Conservation (phyloP, 1,139 yeast species). For the Hemisphaericaspora xylofermentans region DNA sequence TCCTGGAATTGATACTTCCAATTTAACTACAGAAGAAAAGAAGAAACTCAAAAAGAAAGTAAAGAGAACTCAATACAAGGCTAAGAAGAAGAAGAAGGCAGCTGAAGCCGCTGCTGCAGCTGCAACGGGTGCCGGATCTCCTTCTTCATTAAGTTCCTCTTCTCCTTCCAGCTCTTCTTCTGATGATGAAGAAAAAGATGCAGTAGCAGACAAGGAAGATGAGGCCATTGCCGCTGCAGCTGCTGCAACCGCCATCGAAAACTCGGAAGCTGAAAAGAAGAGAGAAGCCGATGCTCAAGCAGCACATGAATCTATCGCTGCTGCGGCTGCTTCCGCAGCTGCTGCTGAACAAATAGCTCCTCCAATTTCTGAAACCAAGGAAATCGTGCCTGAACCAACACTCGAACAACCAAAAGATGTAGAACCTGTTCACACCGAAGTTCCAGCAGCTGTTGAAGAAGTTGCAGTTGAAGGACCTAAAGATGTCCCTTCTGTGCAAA, state of each 20-base stretch:
- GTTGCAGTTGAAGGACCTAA: slow-evolving; percentile 5
- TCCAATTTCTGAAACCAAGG: slow-evolving; percentile 7
- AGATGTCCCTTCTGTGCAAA: too few species aligned
- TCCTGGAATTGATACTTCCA: slow-evolving; percentile 13
- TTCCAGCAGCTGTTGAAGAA: slow-evolving; percentile 2
- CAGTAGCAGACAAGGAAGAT: slow-evolving; percentile 23
- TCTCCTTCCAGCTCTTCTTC: slow-evolving; percentile 3
- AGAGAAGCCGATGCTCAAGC: slow-evolving; percentile 6
- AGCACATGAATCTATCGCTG: slow-evolving; percentile 6
- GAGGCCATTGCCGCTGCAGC: slow-evolving; percentile 12
- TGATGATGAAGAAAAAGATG: slow-evolving; percentile 18
- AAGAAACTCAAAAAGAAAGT: slow-evolving; percentile 50
- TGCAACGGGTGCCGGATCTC: slow-evolving; percentile 16
- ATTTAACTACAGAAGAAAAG: slow-evolving; percentile 39
- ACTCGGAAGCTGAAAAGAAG: neutral
- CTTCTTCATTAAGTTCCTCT: slow-evolving; percentile 13
- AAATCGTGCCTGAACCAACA: slow-evolving; percentile 6
- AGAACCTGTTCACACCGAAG: too few species aligned
- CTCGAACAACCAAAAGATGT: neutral
- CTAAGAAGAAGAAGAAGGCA: slow-evolving; percentile 44
- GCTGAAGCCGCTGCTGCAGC: slow-evolving; percentile 37
- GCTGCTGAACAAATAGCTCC: slow-evolving; percentile 6
- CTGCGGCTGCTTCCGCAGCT: slow-evolving; percentile 9
- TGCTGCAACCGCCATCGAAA: slow-evolving; percentile 6
- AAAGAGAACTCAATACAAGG: slow-evolving; percentile 47